Evolutionary conservation across 2,329 filamentous ascomycete species (phyloP).

Genomic region (Colletotrichum salicis): DNA sequence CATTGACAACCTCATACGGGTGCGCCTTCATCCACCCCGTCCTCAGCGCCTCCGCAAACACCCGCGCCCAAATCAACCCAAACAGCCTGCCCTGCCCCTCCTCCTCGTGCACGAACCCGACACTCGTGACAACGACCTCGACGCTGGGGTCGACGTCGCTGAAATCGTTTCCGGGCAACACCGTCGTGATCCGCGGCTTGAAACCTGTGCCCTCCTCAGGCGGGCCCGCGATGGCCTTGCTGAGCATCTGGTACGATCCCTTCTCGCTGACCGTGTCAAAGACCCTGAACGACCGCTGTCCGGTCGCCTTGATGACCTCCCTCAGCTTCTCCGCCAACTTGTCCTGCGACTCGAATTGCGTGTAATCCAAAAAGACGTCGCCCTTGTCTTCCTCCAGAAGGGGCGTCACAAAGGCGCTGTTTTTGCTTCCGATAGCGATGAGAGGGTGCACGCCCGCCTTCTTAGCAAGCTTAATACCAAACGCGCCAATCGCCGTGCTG

Average conservation of each 20-base stretch:
- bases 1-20: slow-evolving; percentile 34
- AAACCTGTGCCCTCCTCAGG: slow-evolving; percentile 27
- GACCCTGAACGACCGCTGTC: slow-evolving; percentile 25
- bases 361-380: slow-evolving; percentile 37
- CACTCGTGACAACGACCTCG: slow-evolving; percentile 18
- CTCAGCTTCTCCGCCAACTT: slow-evolving; percentile 33
- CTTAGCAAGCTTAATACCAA: slow-evolving; percentile 63
- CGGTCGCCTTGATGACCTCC: slow-evolving; percentile 24
- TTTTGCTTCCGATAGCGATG: slow-evolving; percentile 65
- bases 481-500: slow-evolving; percentile 64
- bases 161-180: slow-evolving; percentile 31
- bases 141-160: slow-evolving; percentile 28
- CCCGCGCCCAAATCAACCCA: slow-evolving; percentile 29
- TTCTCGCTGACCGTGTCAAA: slow-evolving; percentile 37
- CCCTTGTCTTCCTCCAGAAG: slow-evolving; percentile 28
- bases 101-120: slow-evolving; percentile 34
- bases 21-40: slow-evolving; percentile 37
- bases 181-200: slow-evolving; percentile 34
- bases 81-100: slow-evolving; percentile 31
- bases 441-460: slow-evolving; percentile 65
- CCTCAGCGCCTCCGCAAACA: slow-evolving; percentile 33
- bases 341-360: slow-evolving; percentile 29
- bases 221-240: slow-evolving; percentile 31
- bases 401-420: slow-evolving; percentile 33
- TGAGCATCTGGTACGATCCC: slow-evolving; percentile 32